Evolutionary conservation across 164 flowering plant species (phyloP), one percentile per base, ranked within the genome.

Genomic region (Stephania cephalantha): DNA sequence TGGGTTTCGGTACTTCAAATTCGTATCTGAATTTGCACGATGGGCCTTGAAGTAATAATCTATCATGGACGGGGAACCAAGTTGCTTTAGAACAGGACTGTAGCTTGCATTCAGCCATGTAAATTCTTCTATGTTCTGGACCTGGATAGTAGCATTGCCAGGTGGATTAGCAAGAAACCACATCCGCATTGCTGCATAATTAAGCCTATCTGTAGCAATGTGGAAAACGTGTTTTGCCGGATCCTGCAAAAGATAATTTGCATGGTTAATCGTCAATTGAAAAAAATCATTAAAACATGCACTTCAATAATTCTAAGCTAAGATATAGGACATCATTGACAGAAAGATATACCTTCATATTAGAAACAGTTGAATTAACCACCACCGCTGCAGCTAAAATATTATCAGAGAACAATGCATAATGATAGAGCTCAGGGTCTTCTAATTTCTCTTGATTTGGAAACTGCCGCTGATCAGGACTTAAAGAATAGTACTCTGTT

Each of bases 81-180:
- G 83, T 84, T 95, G 98, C 83, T 85, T 87, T 42, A 95, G 91
- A 45, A 91, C 94, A 61, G 98, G 96, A 84, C 97, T 90, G 71
- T 95, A 93, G 78, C 93, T 91, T 42, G 99, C 73, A 79, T 93
- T 93, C 72, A 95, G 77, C 99, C 99, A 95, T 46, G 91, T 88
- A 78, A 95, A 92, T 45, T 93, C 97, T 72, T 95, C 98, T 73
- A 93, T 81, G 78, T 84, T 91, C 82, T 90, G 93, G 76, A 95
- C 94, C 73, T 93, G 86, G 53, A 95, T 82, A 13, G 97, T 88
- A 76, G 97, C 98, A 68, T 82, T 79, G 35, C 88, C 86, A 0
- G 95, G 94, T 66, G 91, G 91, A 80, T 93, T 93, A n/a, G 82
- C 85, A 29, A 91, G 81, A 79, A 93, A 93, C 97, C 97, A 93